Base-by-base conservation (phyloP, 805 yeast species). In the Kuraishia cidri region DNA sequence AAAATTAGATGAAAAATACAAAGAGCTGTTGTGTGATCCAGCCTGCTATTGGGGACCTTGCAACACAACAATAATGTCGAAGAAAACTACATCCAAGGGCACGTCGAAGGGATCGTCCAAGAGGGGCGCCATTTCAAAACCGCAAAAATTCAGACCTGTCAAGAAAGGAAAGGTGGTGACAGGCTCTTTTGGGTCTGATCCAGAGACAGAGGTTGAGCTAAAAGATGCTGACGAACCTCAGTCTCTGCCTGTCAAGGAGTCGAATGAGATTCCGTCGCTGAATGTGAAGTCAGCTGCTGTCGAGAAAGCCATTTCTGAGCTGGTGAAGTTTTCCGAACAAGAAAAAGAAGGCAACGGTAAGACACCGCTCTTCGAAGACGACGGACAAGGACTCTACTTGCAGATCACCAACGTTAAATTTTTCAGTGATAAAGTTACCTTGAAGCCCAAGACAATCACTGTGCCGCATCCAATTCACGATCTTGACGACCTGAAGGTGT, bases 321-420 rank as follows among this genome's bases (percentile, higher is more conserved):
- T 92, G 48, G 59, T 63, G 35, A 79, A 80, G 50, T 86, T 68
- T 55, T 52, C 70, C 32, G 52, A 62, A 19, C 50, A 60, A 30
- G 41, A 44, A 16, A 41, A 45, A 18, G 49, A 53, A 13, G 50
- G 54, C 4, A 54, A 51, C 12, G 57, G 52, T 17, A 36, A 43
- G 16, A 18, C 33, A 9, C 51, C 52, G 27, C 66, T 85, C 40
- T 77, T 79, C 40, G 85, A 75, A 28, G 77, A 69, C 16, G 76
- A 66, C 8, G 70, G 65, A 28, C 69, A 69, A 28, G 58, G 63
- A 25, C 52, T 85, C 32, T 77, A 65, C 46, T 58, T 87, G 35
- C 77, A 75, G 38, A 61, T 82, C 26, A 74, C 79, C 21, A 70
- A 79, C 46, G 79, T 77, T 47, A 74, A 77, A 47, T 79, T 70